Conservation (phyloP, 495 filamentous ascomycete species). For the Penicillium pancosmium region DNA sequence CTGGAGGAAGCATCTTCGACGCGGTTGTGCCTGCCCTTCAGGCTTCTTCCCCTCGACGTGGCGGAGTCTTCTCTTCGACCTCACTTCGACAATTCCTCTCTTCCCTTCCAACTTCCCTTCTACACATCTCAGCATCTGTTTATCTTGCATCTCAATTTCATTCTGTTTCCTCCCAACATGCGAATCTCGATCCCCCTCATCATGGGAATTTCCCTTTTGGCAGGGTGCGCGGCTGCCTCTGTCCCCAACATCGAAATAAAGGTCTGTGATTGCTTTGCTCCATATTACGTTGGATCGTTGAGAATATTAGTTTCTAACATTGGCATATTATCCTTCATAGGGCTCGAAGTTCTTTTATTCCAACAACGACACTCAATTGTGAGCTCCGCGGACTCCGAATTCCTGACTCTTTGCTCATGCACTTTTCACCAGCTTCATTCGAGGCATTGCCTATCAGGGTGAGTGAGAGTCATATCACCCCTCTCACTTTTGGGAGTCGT, state of each 20-base stretch:
- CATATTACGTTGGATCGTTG: not conserved
- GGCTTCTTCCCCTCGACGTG: not conserved
- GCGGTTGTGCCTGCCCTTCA: constrained; percentile 1
- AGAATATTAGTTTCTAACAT: not conserved
- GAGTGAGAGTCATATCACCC: not conserved
- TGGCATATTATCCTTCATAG: constrained; percentile 27
- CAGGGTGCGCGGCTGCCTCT: not conserved
- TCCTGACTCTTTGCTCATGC: constrained; percentile 8
- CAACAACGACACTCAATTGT: constrained; percentile 76
- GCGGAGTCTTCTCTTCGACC: not conserved
- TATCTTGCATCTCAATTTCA: not conserved
- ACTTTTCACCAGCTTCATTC: constrained; percentile 60
- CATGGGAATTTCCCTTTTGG: not conserved
- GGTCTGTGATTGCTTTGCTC: not conserved
- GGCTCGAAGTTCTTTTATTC: constrained; percentile 79
- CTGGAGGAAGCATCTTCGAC: too few relatives aligned
- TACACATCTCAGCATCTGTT: not conserved
- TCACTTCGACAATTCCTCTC: not conserved
- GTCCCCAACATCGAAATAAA: not conserved
- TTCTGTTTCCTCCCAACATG: not conserved
- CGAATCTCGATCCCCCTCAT: not conserved
- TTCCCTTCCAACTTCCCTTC: not conserved
- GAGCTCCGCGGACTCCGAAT: constrained; percentile 22
- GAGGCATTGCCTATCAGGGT: constrained; percentile 85
- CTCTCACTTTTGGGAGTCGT: constrained; percentile 15